phyloP scores from a whole-genome alignment of 1,139 yeast genomes.

The Debaryomyces sp. region DNA sequence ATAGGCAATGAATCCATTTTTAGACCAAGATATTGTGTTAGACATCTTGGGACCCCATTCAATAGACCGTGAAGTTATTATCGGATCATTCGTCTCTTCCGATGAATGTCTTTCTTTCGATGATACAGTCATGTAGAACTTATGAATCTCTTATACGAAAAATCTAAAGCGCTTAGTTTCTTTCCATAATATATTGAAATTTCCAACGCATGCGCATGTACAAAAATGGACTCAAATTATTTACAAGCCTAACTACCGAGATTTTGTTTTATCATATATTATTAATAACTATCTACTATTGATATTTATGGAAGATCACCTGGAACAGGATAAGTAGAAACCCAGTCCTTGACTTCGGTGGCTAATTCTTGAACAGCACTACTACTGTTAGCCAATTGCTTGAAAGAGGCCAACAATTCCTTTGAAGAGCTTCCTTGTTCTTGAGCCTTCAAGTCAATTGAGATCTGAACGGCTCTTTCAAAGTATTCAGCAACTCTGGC shows the following conservation, averaged over 20 bases:
- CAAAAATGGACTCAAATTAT: background rate
- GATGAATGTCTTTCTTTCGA: background rate
- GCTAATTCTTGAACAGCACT: constrained; percentile 61
- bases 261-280: background rate
- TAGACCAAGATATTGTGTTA: constrained; percentile 64
- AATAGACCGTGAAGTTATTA: constrained; percentile 3
- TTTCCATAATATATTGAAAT: background rate
- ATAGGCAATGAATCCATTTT: constrained; percentile 73
- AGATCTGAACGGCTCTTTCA: constrained; percentile 72
- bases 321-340: constrained; percentile 72
- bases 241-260: background rate
- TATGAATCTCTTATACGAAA: background rate
- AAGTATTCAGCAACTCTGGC: constrained; percentile 76
- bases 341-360: constrained; percentile 68
- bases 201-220: background rate
- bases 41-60: background rate
- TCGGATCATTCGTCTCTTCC: background rate
- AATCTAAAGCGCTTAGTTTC: background rate
- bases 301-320: constrained; percentile 53
- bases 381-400: constrained; percentile 61
- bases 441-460: constrained; percentile 58
- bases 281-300: background rate
- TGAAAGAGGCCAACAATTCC: constrained; percentile 66
- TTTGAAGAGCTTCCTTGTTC: constrained; percentile 64
- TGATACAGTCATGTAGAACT: background rate